Evolutionary conservation across 2,329 filamentous ascomycete genomes (phyloP), one percentile per base, ranked within the genome.

Genomic region (Calonectria naviculata): DNA sequence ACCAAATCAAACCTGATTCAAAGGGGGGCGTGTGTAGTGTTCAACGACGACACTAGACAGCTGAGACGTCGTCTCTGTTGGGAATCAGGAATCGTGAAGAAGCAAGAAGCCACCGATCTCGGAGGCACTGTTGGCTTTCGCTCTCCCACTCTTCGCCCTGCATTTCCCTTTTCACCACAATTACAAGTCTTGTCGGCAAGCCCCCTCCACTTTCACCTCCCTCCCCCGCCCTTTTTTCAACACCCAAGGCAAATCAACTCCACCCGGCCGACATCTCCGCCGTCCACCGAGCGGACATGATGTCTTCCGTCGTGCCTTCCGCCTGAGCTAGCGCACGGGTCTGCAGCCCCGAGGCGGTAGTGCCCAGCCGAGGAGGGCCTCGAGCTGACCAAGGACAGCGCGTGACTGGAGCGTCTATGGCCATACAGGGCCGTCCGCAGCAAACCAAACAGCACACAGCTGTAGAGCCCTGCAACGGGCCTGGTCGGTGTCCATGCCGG

Each of bases 101-200:
- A 28, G 29, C 67, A 54, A 31, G 4, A n/a, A 12, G n/a, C 52
- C 34, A 68, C 76, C 76, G 76, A 75, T 68, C 66, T 76, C 74
- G 74, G 76, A 76, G 54, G 60, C 42, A 36, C 31, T 56, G 52
- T 9, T 58, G n/a, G 21, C 28, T 19, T 36, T 60, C 24, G 17
- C 26, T 49, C 29, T 63, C 60, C 38, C 47, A 61, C 44, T 62
- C 46, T 62, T 62, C 66, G 58, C 65, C 66, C 28, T 56, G 58
- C 31, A 65, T 72, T 71, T 63, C 63, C 61, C 26, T 29, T 58
- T 62, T 31, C 44, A 42, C 47, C 63, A 56, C 58, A 67, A 41
- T 28, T 12, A 52, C 28, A 31, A 52, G 21, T 62, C 66, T 63
- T 65, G 65, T 31, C 31, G 21, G 65, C 63, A 66, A 34, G 29